Evolutionary conservation across 73 alveolate genomes (phyloP).

Genomic region (Paramecium sonneborni): DNA sequence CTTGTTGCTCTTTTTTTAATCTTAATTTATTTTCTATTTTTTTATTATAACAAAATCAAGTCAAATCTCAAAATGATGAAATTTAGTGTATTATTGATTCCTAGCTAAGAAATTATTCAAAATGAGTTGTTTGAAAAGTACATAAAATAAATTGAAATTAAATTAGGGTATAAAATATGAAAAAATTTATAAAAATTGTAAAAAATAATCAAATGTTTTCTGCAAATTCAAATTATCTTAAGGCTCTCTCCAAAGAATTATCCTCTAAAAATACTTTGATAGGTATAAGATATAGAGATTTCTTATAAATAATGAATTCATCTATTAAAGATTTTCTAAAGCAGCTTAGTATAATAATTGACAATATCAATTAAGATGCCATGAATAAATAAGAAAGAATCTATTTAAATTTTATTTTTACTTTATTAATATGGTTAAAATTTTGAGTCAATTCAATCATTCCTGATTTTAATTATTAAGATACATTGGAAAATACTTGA

Average conservation of each 20-base stretch:
- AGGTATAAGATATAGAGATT: conserved; percentile 10
- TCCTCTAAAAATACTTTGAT: neutral
- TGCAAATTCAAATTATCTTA: neutral
- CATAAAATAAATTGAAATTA: neutral
- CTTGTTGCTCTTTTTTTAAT: neutral
- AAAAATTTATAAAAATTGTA: too few relatives aligned
- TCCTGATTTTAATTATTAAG: neutral
- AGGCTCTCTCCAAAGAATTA: conserved; percentile 17
- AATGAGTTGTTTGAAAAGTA: neutral
- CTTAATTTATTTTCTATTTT: neutral
- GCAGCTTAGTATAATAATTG: neutral
- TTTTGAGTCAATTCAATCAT: conserved; percentile 1
- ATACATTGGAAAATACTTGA: neutral
- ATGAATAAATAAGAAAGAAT: neutral
- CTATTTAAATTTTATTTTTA: neutral
- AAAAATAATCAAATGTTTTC: neutral
- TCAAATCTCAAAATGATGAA: neutral
- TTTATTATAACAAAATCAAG: neutral
- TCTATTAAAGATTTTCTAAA: neutral
- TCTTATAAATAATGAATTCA: neutral
- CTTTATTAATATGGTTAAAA: neutral
- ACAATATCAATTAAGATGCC: neutral
- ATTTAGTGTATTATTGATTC: neutral
- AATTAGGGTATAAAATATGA: too few relatives aligned
- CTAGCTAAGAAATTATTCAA: neutral